Evolutionary conservation across 495 filamentous ascomycete species (phyloP), one percentile per base, ranked within the genome.

Genomic region (Aspergillus heteromorphus): DNA sequence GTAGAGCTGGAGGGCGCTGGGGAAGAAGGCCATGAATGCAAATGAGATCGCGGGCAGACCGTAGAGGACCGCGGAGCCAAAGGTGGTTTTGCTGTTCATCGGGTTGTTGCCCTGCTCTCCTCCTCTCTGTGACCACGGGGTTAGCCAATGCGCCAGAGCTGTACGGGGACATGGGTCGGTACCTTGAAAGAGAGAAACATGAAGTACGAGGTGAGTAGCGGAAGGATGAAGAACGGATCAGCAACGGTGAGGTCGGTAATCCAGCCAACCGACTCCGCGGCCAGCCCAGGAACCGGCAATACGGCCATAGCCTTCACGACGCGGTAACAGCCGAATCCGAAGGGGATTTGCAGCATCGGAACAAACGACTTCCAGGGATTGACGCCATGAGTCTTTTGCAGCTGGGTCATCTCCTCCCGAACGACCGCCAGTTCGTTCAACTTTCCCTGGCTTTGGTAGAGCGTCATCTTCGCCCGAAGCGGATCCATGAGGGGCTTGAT

Each of bases 281-380:
- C 76, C 51, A 97, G 57, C 1, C 81, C 87, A 0, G 92, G 91
- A 6, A 96, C 88, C 1, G 93, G 92, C 21, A 98, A 65, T 16
- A 67, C 56, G 2, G 84, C 65, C 91, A 96, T 96, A 47, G 73
- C 84, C 23, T 81, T 73, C 53, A 91, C 56, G n/a, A 91, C 71
- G 51, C 88, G 80, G 73, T 89, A 97, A 54, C 85, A 84, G 54
- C 92, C 89, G 62, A 82, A 89, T 34, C 85, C 88, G 23, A 96
- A 61, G 0, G 90, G 82, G 9, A 87, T 63, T 57, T 93, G 87
- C 2, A 83, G 8, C 42, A 89, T 53, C 1, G 83, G 82, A n/a
- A 84, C 50, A 2, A 88, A 69, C 1, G 76, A 64, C 61, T 77
- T 83, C 60, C 67, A 73, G 0, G 69, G 27, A 10, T 70, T 75